Evolutionary conservation across 495 filamentous ascomycete species (phyloP).

Genomic region (Astrocystis sublimbata): DNA sequence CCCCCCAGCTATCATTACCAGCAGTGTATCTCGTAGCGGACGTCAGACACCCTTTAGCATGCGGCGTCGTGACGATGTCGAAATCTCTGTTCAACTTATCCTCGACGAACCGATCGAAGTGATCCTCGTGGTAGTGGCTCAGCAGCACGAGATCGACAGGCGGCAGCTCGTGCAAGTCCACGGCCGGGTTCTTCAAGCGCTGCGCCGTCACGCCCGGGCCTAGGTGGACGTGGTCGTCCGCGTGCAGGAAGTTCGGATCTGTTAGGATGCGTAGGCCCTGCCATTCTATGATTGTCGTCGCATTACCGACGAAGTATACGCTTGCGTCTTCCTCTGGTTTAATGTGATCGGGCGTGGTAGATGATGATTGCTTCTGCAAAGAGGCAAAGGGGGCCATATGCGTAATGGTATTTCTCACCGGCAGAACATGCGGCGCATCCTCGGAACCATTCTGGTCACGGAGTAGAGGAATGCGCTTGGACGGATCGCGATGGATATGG

Average conservation of each 20-base stretch:
- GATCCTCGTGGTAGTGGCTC: slow-evolving; percentile 68
- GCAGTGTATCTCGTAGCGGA: background rate
- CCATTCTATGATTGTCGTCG: slow-evolving; percentile 68
- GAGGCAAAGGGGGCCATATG: slow-evolving; percentile 11
- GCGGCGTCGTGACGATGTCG: slow-evolving; percentile 66
- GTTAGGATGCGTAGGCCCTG: slow-evolving; percentile 64
- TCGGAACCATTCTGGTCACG: slow-evolving; percentile 22
- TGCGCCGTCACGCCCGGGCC: slow-evolving; percentile 60
- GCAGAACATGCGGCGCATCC: slow-evolving; percentile 18
- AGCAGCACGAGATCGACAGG: slow-evolving; percentile 61
- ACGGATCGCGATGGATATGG: slow-evolving; percentile 30
- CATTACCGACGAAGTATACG: slow-evolving; percentile 63
- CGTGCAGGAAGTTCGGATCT: slow-evolving; percentile 72
- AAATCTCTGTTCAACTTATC: slow-evolving; percentile 55
- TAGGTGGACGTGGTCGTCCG: slow-evolving; percentile 67
- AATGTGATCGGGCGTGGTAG: slow-evolving; percentile 17
- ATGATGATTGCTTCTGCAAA: background rate
- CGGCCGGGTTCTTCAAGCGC: slow-evolving; percentile 58
- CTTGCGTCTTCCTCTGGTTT: slow-evolving; percentile 36
- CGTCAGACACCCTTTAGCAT: slow-evolving; percentile 57
- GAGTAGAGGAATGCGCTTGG: slow-evolving; percentile 27
- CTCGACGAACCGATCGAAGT: slow-evolving; percentile 66
- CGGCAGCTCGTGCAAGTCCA: slow-evolving; percentile 63
- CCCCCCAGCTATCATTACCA: background rate
- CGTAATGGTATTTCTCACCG: slow-evolving; percentile 23